These are phyloP conservation scores for Casuarina equisetifolia DNA, from an alignment of 306 rosid species.

Conservation along the genomic window DNA sequence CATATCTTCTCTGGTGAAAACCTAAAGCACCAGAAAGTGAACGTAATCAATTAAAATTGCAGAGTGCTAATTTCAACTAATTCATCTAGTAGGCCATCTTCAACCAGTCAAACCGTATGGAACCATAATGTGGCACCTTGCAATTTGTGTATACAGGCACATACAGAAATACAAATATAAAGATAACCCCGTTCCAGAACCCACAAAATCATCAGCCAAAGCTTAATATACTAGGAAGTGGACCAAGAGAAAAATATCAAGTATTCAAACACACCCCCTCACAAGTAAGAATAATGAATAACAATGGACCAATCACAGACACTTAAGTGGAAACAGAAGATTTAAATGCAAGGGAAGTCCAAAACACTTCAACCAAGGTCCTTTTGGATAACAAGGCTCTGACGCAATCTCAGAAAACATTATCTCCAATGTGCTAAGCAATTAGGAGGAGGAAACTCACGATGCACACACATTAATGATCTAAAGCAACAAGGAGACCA, in stretches of 20 bases:
- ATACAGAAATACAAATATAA: background rate
- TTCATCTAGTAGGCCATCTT: slow-evolving; percentile 4
- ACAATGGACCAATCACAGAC: background rate
- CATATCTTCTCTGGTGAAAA: slow-evolving; percentile 95
- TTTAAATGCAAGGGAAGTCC: background rate
- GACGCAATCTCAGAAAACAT: slow-evolving; percentile 3
- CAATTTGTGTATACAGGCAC: background rate
- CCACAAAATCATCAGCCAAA: slow-evolving; percentile 2
- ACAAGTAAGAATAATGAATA: background rate
- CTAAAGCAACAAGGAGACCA: background rate
- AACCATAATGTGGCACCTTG: background rate
- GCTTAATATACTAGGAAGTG: background rate
- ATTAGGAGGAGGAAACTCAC: background rate
- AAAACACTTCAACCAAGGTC: background rate
- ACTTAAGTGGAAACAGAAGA: background rate
- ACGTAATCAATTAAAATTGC: slow-evolving; percentile 30
- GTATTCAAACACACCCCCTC: background rate
- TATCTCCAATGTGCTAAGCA: background rate
- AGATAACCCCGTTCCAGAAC: background rate
- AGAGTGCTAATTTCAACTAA: slow-evolving; percentile 18
- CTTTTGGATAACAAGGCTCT: background rate
- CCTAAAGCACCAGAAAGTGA: slow-evolving; percentile 55
- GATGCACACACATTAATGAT: background rate
- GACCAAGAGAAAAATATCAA: background rate
- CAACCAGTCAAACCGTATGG: slow-evolving; percentile 12